phyloP scores from a whole-genome alignment of 1,284 basidiomycete species.

The Pseudozyma pruni region DNA sequence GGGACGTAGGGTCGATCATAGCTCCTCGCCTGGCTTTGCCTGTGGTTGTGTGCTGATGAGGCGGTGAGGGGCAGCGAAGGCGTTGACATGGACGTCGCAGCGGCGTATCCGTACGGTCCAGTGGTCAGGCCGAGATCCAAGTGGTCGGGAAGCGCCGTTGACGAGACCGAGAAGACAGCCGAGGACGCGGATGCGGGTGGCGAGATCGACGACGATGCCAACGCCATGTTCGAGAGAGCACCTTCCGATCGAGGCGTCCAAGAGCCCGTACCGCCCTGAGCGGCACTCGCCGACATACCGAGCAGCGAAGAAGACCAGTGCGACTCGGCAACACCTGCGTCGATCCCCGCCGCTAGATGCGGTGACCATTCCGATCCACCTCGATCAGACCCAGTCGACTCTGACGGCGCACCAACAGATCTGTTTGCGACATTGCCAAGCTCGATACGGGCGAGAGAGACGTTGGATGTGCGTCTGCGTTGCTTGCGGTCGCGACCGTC shows the following conservation, averaged over 20 bases:
- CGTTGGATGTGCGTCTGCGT: constrained; percentile 15
- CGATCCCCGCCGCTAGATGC: constrained; percentile 5
- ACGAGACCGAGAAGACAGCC: constrained; percentile 12
- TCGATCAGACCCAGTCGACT: constrained; percentile 13
- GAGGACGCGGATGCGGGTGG: constrained; percentile 10
- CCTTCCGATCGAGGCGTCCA: constrained; percentile 27
- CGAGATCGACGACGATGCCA: constrained; percentile 22
- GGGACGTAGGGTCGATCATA: constrained; percentile 5
- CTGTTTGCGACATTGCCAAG: constrained; percentile 6
- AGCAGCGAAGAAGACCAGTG: constrained; percentile 17
- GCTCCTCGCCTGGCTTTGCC: constrained; percentile 1
- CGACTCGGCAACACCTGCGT: constrained; percentile 10
- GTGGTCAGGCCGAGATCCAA: not conserved
- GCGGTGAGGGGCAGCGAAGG: constrained; percentile 5
- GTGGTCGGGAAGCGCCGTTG: constrained; percentile 12
- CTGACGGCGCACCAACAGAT: not conserved
- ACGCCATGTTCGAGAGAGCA: constrained; percentile 12
- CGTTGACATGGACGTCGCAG: not conserved
- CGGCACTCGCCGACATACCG: not conserved
- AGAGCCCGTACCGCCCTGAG: not conserved
- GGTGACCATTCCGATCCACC: constrained; percentile 15
- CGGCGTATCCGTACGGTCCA: constrained; percentile 4
- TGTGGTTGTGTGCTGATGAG: constrained; percentile 2
- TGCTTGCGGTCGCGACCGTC: constrained; percentile 5
- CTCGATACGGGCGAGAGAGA: constrained; percentile 14